phyloP scores from a whole-genome alignment of 2,329 filamentous ascomycete species.

The Colletotrichum viniferum region DNA sequence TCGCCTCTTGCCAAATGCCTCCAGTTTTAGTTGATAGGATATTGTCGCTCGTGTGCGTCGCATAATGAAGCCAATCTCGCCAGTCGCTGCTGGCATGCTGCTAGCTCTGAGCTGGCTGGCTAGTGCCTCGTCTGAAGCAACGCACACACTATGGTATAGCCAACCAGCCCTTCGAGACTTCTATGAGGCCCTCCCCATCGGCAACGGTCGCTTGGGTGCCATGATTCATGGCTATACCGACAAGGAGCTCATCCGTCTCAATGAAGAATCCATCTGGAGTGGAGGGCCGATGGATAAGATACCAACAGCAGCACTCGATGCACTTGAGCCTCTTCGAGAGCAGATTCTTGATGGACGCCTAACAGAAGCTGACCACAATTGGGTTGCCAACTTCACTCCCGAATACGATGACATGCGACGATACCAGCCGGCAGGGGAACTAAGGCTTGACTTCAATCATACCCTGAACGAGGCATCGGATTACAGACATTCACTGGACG shows the following conservation, averaged over 20 bases:
- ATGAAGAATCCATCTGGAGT: slow-evolving; percentile 50
- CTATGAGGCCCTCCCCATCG: slow-evolving; percentile 36
- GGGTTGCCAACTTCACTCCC: neutral
- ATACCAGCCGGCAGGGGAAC: slow-evolving; percentile 12
- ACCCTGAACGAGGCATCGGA: slow-evolving; percentile 19
- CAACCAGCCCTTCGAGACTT: neutral
- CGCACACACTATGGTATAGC: neutral
- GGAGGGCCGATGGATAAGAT: slow-evolving; percentile 41
- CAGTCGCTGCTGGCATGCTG: neutral
- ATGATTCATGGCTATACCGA: slow-evolving; percentile 40
- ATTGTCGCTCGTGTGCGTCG: neutral
- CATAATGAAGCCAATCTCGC: neutral
- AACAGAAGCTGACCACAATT: neutral
- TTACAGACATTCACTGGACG: neutral
- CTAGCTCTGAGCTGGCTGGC: neutral
- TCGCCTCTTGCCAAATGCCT: neutral
- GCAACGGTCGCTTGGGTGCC: slow-evolving; percentile 42
- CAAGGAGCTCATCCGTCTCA: slow-evolving; percentile 43
- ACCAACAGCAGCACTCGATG: slow-evolving; percentile 31
- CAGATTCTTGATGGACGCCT: neutral
- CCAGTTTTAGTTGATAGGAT: neutral
- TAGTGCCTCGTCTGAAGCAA: neutral
- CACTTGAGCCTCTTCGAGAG: neutral
- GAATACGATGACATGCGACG: neutral
- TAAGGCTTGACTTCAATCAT: slow-evolving; percentile 16